Conservation (phyloP, 306 rosid genomes). For the Acacia crassicarpa region DNA sequence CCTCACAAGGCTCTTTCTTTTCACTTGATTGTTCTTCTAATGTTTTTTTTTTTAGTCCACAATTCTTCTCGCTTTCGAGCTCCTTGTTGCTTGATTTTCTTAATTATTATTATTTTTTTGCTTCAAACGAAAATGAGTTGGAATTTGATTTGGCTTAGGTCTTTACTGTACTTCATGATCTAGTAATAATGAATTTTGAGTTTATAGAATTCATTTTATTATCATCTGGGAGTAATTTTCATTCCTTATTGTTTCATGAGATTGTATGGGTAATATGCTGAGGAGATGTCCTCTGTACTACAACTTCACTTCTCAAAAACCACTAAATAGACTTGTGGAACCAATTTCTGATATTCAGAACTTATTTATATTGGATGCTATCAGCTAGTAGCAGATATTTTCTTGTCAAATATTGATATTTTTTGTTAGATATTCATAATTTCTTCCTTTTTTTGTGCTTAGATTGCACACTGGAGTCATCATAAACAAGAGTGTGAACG, state of each 20-base stretch:
- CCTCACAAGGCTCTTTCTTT: neutral
- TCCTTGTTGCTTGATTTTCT: neutral
- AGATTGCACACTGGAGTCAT: slow-evolving; percentile 77
- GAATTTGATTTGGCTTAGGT: neutral
- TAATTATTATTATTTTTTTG: neutral
- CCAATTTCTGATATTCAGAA: neutral
- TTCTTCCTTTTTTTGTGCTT: slow-evolving; percentile 10
- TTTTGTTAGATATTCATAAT: slow-evolving; percentile 6
- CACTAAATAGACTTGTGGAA: neutral
- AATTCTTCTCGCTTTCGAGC: neutral
- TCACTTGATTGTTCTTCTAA: slow-evolving; percentile 14
- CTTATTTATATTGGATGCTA: neutral
- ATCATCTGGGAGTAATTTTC: neutral
- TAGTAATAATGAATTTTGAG: neutral
- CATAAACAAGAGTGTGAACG: slow-evolving; percentile 89
- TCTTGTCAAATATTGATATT: neutral
- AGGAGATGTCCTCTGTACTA: neutral
- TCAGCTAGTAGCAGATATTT: neutral
- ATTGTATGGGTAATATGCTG: neutral
- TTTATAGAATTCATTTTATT: neutral
- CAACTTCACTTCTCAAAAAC: neutral
- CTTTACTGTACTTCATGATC: neutral
- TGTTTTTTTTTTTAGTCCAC: neutral
- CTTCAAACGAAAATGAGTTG: neutral
- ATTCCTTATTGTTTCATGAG: neutral